These are phyloP conservation scores for Pleurotus tuber-regium DNA, from an alignment of 768 basidiomycete species.

Conservation along the genomic window DNA sequence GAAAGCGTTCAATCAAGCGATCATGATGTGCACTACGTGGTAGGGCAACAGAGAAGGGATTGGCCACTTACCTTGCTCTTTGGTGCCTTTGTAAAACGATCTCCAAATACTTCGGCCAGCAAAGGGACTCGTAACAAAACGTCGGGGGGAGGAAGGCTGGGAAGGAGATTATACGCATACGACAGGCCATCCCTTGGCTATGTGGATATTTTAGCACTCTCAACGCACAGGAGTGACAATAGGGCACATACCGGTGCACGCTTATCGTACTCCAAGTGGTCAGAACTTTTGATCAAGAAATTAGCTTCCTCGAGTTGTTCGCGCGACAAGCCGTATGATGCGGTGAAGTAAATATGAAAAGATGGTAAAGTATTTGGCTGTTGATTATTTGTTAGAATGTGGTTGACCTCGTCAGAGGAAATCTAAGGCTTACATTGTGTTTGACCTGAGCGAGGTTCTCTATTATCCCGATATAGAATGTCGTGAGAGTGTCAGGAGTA, in stretches of 20 bases:
- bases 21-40: not conserved
- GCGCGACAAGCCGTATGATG: constrained; percentile 71
- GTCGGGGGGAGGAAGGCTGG: constrained; percentile 47
- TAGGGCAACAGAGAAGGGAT: not conserved
- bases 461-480: constrained; percentile 74
- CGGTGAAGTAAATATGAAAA: constrained; percentile 73
- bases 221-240: too few species aligned
- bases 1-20: not conserved
- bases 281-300: constrained; percentile 53
- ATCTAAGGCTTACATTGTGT: too few species aligned
- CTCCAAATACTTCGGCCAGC: constrained; percentile 74
- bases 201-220: constrained; percentile 11
- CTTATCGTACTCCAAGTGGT: constrained; percentile 30
- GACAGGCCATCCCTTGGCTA: constrained; percentile 29
- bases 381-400: too few species aligned
- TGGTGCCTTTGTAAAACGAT: constrained; percentile 75
- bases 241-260: constrained; percentile 18
- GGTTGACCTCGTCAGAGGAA: too few species aligned
- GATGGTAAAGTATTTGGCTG: constrained; percentile 50
- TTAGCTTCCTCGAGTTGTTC: constrained; percentile 71
- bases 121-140: constrained; percentile 61
- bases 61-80: constrained; percentile 45
- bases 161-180: constrained; percentile 53
- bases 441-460: constrained; percentile 44
- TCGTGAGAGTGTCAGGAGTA: constrained; percentile 67